Evolutionary conservation across 768 basidiomycete species (phyloP).

Genomic region (Trametes sanguinea): DNA sequence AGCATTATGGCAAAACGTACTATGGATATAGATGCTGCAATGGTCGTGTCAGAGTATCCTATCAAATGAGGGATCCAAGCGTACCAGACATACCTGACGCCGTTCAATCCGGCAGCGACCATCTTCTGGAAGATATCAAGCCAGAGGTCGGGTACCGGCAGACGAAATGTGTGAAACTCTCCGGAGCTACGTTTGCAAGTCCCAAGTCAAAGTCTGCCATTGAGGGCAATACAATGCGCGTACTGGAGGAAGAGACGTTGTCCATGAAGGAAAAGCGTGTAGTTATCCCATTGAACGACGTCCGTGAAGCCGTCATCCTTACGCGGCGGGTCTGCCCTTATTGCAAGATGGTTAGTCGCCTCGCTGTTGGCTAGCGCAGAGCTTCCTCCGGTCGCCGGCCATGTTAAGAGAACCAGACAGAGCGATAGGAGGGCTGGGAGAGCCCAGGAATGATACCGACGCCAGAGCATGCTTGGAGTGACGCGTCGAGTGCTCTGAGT

Average conservation of each 20-base stretch:
- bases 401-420: constrained; percentile 17
- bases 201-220: constrained; percentile 7
- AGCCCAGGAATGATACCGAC: constrained; percentile 18
- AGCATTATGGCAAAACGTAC: not conserved
- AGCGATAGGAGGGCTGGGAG: constrained; percentile 21
- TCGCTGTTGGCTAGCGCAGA: not conserved
- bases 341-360: not conserved
- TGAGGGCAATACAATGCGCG: constrained; percentile 18
- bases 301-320: constrained; percentile 35
- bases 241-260: constrained; percentile 76
- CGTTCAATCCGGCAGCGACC: constrained; percentile 81
- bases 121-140: constrained; percentile 79
- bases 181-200: constrained; percentile 56
- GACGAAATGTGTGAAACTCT: constrained; percentile 81
- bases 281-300: constrained; percentile 62
- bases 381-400: constrained; percentile 10
- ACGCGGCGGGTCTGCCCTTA: constrained; percentile 27
- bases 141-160: constrained; percentile 82
- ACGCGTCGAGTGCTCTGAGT: not conserved
- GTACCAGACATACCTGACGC: constrained; percentile 45
- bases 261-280: constrained; percentile 67
- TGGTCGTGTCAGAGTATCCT: not conserved
- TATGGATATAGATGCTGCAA: constrained; percentile 64
- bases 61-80: not conserved
- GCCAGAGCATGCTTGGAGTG: constrained; percentile 12